These are phyloP conservation scores for Panicum hallii DNA, from an alignment of 202 grass and related monocot genomes.

Conservation along the genomic window DNA sequence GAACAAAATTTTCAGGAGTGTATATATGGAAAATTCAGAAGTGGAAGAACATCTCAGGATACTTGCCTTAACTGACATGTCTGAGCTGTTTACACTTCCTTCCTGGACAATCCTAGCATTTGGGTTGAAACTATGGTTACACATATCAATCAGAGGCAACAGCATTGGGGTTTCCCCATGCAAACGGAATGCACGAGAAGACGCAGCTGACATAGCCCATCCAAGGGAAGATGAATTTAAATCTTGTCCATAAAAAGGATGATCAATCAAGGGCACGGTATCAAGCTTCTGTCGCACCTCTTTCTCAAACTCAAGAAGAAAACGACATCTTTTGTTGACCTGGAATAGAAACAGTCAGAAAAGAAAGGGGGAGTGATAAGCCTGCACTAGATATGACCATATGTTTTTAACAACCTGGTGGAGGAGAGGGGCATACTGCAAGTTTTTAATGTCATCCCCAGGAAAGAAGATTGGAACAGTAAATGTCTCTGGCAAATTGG, in stretches of 20 bases:
- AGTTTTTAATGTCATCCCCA: constrained; percentile 82
- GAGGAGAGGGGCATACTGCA: constrained; percentile 86
- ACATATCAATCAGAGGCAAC: constrained; percentile 96
- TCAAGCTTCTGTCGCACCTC: constrained; percentile 56
- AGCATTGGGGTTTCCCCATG: constrained; percentile 90
- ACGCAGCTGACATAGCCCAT: constrained; percentile 92
- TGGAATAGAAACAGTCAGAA: constrained; percentile 54
- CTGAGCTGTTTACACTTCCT: constrained; percentile 65
- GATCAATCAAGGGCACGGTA: constrained; percentile 43
- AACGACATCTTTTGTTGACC: constrained; percentile 93
- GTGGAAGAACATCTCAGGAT: not conserved
- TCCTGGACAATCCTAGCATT: constrained; percentile 90
- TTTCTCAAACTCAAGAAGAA: constrained; percentile 88
- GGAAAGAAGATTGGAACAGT: constrained; percentile 76
- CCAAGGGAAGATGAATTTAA: constrained; percentile 84
- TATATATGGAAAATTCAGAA: constrained; percentile 5
- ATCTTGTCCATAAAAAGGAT: constrained; percentile 89
- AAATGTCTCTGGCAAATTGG: constrained; percentile 84
- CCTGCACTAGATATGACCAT: constrained; percentile 7
- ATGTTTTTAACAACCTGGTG: constrained; percentile 67
- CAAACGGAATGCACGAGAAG: constrained; percentile 89
- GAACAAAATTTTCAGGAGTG: not conserved
- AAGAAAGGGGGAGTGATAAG: constrained; percentile 28
- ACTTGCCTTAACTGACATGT: constrained; percentile 88
- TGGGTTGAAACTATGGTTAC: constrained; percentile 89